phyloP scores from a whole-genome alignment of 768 basidiomycete species.

The Psilocybe tampanensis region DNA sequence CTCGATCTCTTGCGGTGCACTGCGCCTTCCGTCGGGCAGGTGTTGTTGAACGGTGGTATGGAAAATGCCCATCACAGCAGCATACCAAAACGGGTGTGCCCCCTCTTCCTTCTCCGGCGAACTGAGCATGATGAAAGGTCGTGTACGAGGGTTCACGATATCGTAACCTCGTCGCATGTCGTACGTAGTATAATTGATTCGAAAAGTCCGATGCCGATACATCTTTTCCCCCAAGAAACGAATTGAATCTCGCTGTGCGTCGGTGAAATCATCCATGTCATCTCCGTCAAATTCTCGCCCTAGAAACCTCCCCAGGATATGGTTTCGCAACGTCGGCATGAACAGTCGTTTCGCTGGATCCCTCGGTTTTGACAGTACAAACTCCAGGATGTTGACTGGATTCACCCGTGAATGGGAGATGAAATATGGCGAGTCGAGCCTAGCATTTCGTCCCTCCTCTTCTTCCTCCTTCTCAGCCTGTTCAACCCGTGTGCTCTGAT shows the following conservation, averaged over 20 bases:
- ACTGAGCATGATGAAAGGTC: constrained; percentile 28
- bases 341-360: constrained; percentile 14
- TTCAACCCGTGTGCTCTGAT: no score
- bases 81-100: constrained; percentile 27
- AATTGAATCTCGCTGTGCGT: constrained; percentile 21
- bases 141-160: constrained; percentile 28
- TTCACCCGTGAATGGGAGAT: not conserved
- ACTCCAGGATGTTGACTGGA: not conserved
- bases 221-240: constrained; percentile 23
- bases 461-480: not conserved
- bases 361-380: not conserved
- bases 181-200: constrained; percentile 33
- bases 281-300: constrained; percentile 29
- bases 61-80: constrained; percentile 21
- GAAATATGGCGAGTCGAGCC: not conserved
- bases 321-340: constrained; percentile 31
- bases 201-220: constrained; percentile 19
- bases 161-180: constrained; percentile 26
- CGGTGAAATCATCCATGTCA: constrained; percentile 25
- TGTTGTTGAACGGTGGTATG: constrained; percentile 22
- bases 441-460: not conserved
- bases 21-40: constrained; percentile 6
- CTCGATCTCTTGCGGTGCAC: constrained; percentile 26
- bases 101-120: constrained; percentile 14
- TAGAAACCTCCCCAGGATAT: constrained; percentile 33